A percentile compares a stretch with the other conserved stretches of the same genome.
phyloP scores from a whole-genome alignment of 129 eudicot genomes.

The Lactuca sativa region DNA sequence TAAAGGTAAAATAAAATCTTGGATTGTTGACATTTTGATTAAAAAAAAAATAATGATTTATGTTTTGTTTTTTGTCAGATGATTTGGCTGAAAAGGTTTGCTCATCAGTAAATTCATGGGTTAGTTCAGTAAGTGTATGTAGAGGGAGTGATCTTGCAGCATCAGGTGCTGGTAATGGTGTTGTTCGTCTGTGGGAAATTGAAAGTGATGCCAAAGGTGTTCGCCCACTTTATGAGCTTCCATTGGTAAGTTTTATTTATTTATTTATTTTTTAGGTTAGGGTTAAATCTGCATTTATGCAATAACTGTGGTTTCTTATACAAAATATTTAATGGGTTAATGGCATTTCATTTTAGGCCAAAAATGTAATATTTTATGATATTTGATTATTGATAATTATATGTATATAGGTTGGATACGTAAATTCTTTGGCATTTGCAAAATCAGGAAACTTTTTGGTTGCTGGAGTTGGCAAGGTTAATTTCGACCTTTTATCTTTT shows the following conservation, averaged over 20 bases:
- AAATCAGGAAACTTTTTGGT: slow-evolving; percentile 83
- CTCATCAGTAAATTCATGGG: slow-evolving; percentile 75
- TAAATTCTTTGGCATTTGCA: slow-evolving; percentile 79
- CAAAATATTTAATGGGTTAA: no score
- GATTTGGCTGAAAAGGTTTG: slow-evolving; percentile 24
- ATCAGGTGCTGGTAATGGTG: slow-evolving; percentile 96
- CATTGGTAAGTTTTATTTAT: slow-evolving; percentile 55
- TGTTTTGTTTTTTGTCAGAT: slow-evolving; percentile 27
- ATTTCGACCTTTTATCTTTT: not conserved
- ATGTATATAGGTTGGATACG: slow-evolving; percentile 69
- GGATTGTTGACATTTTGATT: not conserved
- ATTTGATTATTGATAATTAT: not conserved
- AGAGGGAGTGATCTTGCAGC: slow-evolving; percentile 95
- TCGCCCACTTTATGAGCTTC: slow-evolving; percentile 76
- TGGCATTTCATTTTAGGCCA: no score
- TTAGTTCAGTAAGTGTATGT: slow-evolving; percentile 81
- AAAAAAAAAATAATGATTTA: no score
- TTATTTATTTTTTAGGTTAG: no score
- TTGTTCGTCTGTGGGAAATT: slow-evolving; percentile 75
- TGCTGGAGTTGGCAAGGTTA: slow-evolving; percentile 94
- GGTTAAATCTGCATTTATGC: no score
- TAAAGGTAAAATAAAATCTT: slow-evolving; percentile 38
- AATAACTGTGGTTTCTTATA: no score
- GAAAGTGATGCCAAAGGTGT: slow-evolving; percentile 75
- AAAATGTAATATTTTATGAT: no score